A percentile compares a stretch with the other conserved stretches of the same genome.
Conservation (phyloP, 1,284 basidiomycete genomes). For the Puccinia coronata region DNA sequence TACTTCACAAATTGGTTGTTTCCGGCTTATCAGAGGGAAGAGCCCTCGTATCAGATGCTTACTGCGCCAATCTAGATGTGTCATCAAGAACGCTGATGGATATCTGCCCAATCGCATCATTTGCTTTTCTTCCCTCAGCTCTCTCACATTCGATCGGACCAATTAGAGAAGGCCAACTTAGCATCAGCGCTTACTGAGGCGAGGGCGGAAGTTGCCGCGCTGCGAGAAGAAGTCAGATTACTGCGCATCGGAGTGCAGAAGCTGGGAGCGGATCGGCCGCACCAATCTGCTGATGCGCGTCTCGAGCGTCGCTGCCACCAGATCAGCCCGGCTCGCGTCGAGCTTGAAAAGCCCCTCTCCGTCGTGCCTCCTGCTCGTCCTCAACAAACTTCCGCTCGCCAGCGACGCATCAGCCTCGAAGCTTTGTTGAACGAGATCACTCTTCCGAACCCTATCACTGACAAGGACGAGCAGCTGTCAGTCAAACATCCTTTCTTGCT, state of each 20-base stretch:
- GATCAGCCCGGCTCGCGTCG: not conserved
- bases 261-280: slow-evolving; percentile 5
- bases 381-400: not conserved
- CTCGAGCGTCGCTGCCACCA: slow-evolving; percentile 19
- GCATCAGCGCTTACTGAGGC: slow-evolving; percentile 32
- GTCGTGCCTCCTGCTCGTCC: not conserved
- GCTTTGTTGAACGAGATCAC: not conserved
- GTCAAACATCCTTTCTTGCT: not conserved
- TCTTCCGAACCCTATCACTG: not conserved
- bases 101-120: not conserved
- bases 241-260: slow-evolving; percentile 33
- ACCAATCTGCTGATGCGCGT: slow-evolving; percentile 21
- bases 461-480: not conserved
- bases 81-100: not conserved
- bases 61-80: not conserved
- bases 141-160: slow-evolving; percentile 43
- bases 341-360: not conserved
- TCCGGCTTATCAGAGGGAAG: not conserved
- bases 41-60: not conserved
- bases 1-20: not conserved
- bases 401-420: slow-evolving; percentile 1
- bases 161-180: slow-evolving; percentile 40
- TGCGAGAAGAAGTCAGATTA: slow-evolving; percentile 36
- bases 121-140: slow-evolving; percentile 7
- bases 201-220: slow-evolving; percentile 6